A percentile compares a stretch with the other conserved stretches of the same genome.
Conservation (phyloP, 2,329 filamentous ascomycete genomes). For the Scopulariopsis brevicaulis region DNA sequence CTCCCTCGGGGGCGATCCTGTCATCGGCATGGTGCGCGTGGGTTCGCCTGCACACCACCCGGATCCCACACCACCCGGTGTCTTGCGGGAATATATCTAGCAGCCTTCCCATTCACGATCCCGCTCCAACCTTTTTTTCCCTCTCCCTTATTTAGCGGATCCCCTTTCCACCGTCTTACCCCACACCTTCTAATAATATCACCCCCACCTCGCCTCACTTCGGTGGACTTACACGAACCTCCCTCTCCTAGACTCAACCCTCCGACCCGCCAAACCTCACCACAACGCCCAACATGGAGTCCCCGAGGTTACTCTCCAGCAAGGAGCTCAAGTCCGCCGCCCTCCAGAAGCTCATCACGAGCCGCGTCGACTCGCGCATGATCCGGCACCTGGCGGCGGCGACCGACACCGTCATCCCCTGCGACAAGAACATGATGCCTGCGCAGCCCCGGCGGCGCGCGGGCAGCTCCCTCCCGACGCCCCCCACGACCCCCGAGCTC, state of each 20-base stretch:
- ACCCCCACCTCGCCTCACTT: neutral
- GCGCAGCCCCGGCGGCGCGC: slow-evolving; percentile 20
- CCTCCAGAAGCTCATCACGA: slow-evolving; percentile 70
- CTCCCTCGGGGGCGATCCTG: neutral
- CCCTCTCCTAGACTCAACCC: neutral
- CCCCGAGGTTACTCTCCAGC: slow-evolving; percentile 20
- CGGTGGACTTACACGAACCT: neutral
- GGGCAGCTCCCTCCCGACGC: slow-evolving; percentile 31
- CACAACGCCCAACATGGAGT: slow-evolving; percentile 1
- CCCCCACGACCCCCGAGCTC: slow-evolving; percentile 38
- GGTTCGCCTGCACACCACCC: neutral
- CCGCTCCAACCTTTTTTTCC: neutral
- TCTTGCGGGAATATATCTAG: neutral
- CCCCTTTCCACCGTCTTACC: neutral
- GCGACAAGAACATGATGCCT: slow-evolving; percentile 52
- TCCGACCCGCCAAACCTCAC: neutral
- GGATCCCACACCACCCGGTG: neutral
- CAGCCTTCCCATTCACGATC: slow-evolving; percentile 1
- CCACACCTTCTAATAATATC: neutral
- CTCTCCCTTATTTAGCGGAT: neutral
- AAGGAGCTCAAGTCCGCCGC: slow-evolving; percentile 59
- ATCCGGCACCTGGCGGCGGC: slow-evolving; percentile 65
- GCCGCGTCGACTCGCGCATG: slow-evolving; percentile 65
- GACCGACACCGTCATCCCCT: slow-evolving; percentile 68
- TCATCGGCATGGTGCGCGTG: slow-evolving; percentile 2